Conservation (phyloP, 192 early-diverging fungal species). For the Backusella macrospora region DNA sequence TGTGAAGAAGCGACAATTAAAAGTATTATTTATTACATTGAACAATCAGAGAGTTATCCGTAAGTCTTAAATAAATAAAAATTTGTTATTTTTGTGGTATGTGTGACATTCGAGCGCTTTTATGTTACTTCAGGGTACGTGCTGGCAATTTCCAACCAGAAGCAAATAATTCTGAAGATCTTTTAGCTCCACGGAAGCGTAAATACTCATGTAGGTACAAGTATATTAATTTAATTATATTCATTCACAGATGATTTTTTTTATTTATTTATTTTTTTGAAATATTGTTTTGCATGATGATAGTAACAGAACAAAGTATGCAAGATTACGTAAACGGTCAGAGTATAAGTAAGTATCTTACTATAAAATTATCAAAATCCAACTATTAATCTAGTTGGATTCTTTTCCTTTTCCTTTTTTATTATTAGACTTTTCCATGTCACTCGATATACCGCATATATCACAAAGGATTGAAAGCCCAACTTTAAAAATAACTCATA, state of each 20-base stretch:
- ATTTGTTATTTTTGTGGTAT: background rate
- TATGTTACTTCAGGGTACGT: background rate
- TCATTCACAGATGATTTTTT: background rate
- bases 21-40: background rate
- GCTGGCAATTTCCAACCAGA: slow-evolving; percentile 6
- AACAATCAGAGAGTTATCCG: slow-evolving; percentile 8
- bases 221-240: background rate
- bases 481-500: slow-evolving; percentile 15
- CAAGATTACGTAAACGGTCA: slow-evolving; percentile 11
- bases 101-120: background rate
- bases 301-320: background rate
- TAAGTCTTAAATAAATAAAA: slow-evolving; percentile 2
- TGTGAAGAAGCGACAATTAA: background rate
- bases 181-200: background rate
- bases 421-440: slow-evolving; percentile 1
- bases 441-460: slow-evolving; percentile 13
- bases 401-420: slow-evolving; percentile 8
- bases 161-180: background rate
- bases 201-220: slow-evolving; percentile 13
- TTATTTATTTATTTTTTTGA: no score
- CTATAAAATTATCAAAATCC: background rate
- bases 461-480: background rate
- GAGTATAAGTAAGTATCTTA: background rate
- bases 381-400: background rate
- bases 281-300: background rate